These are phyloP conservation scores for Samsoniella hepiali DNA, from an alignment of 2,329 filamentous ascomycete species.

Conservation along the genomic window DNA sequence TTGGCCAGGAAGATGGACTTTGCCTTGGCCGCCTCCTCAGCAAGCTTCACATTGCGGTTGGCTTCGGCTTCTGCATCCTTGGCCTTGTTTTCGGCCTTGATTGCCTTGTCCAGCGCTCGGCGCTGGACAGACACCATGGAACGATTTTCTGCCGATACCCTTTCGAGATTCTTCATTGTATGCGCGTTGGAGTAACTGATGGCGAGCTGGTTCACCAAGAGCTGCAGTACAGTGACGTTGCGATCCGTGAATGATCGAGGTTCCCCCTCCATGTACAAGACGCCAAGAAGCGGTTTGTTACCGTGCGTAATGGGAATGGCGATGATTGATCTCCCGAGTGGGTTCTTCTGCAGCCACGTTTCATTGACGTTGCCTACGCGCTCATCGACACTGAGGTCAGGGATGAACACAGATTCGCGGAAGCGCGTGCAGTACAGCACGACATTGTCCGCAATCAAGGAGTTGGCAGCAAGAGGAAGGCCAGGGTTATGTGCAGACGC, in stretches of 20 bases:
- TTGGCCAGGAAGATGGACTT: conserved; percentile 79
- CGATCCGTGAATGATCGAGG: conserved; percentile 75
- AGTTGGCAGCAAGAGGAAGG: conserved; percentile 61
- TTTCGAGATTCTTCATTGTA: conserved; percentile 68
- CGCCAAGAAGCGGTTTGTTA: conserved; percentile 65
- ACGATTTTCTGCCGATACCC: conserved; percentile 73
- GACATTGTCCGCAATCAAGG: conserved; percentile 71
- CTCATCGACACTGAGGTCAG: conserved; percentile 71
- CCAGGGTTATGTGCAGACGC: conserved; percentile 64
- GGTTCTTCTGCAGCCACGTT: conserved; percentile 65
- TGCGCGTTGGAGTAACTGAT: conserved; percentile 68
- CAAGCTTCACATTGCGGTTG: conserved; percentile 74
- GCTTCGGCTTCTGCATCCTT: conserved; percentile 74
- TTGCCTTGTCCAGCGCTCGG: conserved; percentile 66
- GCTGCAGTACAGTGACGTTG: conserved; percentile 61
- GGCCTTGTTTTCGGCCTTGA: conserved; percentile 71
- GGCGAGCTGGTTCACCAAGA: conserved; percentile 75
- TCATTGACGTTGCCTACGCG: conserved; percentile 73
- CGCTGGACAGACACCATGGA: conserved; percentile 78
- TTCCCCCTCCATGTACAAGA: conserved; percentile 72
- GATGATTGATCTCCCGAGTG: conserved; percentile 70
- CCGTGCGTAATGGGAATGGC: conserved; percentile 77
- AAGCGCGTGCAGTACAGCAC: conserved; percentile 75
- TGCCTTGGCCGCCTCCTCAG: conserved; percentile 78
- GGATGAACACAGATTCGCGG: conserved; percentile 69